Evolutionary conservation across 2,329 filamentous ascomycete species (phyloP).

Genomic region (Acrodontium crateriforme): DNA sequence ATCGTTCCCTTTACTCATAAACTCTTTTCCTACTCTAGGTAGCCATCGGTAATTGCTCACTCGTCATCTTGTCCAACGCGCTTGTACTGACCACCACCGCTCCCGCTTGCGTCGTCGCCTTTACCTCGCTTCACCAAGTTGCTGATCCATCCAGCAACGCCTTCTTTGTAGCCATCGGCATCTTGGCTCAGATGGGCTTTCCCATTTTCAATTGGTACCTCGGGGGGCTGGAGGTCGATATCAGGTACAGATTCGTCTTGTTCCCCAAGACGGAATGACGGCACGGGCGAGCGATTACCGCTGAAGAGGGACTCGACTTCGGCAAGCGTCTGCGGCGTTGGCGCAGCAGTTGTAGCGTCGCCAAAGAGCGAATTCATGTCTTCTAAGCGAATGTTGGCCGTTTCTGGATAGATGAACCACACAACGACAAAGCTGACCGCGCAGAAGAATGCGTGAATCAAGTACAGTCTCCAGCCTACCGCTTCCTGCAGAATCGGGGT

Average conservation of each 20-base stretch:
- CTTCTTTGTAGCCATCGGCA: slow-evolving; percentile 30
- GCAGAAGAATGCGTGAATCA: slow-evolving; percentile 95
- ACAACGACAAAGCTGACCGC: slow-evolving; percentile 91
- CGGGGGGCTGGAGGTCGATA: slow-evolving; percentile 67
- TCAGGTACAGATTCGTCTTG: slow-evolving; percentile 46
- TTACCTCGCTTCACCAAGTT: slow-evolving; percentile 46
- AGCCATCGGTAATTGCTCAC: too few species aligned
- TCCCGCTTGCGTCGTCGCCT: slow-evolving; percentile 25
- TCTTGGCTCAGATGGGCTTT: slow-evolving; percentile 21
- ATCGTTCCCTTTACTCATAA: too few species aligned
- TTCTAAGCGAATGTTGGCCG: slow-evolving; percentile 84
- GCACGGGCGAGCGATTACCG: slow-evolving; percentile 57
- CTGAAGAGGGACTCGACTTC: slow-evolving; percentile 75
- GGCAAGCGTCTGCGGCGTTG: slow-evolving; percentile 61
- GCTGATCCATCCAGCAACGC: slow-evolving; percentile 56
- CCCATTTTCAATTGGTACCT: slow-evolving; percentile 39
- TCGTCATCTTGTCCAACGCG: slow-evolving; percentile 31
- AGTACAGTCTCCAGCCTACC: slow-evolving; percentile 87
- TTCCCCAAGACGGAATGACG: slow-evolving; percentile 56
- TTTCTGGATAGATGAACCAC: slow-evolving; percentile 95
- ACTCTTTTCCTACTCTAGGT: too few species aligned
- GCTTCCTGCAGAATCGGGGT: slow-evolving; percentile 84
- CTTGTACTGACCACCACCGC: slow-evolving; percentile 33
- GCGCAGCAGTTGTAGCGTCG: slow-evolving; percentile 72
- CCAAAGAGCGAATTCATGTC: slow-evolving; percentile 95